These are phyloP conservation scores for Soucietia sequanensis DNA, from an alignment of 805 yeast species.

Conservation along the genomic window DNA sequence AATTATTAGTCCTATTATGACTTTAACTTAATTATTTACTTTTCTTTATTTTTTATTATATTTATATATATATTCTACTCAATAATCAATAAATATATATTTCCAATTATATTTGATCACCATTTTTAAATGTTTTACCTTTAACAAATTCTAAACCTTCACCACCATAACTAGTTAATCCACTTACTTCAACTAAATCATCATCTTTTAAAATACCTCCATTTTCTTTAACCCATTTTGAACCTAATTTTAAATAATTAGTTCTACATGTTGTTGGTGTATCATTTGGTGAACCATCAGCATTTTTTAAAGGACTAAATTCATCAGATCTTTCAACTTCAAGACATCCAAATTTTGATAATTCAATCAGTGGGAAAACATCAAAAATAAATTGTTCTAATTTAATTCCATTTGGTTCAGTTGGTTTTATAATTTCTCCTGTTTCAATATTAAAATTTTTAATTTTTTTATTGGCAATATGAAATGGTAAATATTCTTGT, in stretches of 20 bases:
- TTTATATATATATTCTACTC: too few species aligned
- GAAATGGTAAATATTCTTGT: slow-evolving; percentile 78
- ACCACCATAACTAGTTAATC: slow-evolving; percentile 70
- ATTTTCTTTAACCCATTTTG: slow-evolving; percentile 65
- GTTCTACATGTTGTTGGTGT: slow-evolving; percentile 78
- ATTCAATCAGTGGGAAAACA: slow-evolving; percentile 76
- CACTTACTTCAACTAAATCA: slow-evolving; percentile 70
- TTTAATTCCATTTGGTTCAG: slow-evolving; percentile 84
- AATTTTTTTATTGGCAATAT: slow-evolving; percentile 90
- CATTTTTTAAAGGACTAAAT: slow-evolving; percentile 93
- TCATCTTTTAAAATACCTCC: slow-evolving; percentile 62
- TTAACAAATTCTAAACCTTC: slow-evolving; percentile 62
- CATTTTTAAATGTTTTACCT: slow-evolving; percentile 42
- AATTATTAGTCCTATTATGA: too few species aligned
- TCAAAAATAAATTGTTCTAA: slow-evolving; percentile 97
- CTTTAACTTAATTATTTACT: too few species aligned
- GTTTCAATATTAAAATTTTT: slow-evolving; percentile 50
- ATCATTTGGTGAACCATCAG: slow-evolving; percentile 77
- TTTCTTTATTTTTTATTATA: too few species aligned
- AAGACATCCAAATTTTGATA: slow-evolving; percentile 78
- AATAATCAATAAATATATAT: background rate
- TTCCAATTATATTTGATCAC: slow-evolving; percentile 22
- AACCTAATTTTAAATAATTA: slow-evolving; percentile 64
- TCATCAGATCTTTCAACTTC: slow-evolving; percentile 86
- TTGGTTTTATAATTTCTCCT: slow-evolving; percentile 57